Conservation (phyloP, 2,329 filamentous ascomycete genomes). For the Tolypocladium cylindrosporum region DNA sequence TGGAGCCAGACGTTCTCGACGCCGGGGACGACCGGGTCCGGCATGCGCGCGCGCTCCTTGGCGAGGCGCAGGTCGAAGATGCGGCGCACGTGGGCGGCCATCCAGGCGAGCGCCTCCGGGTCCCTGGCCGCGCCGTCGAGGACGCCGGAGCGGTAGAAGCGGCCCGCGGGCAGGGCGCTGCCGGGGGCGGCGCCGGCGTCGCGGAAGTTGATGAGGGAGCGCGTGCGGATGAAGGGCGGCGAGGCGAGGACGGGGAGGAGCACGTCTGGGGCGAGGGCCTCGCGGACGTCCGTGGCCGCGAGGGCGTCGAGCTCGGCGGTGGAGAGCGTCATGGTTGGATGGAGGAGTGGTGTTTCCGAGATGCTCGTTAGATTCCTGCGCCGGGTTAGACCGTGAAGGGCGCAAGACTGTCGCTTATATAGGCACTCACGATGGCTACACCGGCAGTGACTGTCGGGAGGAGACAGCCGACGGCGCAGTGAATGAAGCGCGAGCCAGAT, state of each 20-base stretch:
- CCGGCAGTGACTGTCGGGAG: too few relatives aligned
- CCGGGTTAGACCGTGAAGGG: too few relatives aligned
- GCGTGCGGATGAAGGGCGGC: slow-evolving; percentile 36
- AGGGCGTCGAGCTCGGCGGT: slow-evolving; percentile 23
- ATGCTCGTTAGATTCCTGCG: too few relatives aligned
- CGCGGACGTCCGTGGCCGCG: slow-evolving; percentile 28
- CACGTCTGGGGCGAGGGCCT: slow-evolving; percentile 24
- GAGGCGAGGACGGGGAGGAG: slow-evolving; percentile 25
- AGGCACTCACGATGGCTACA: too few relatives aligned
- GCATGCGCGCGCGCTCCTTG: slow-evolving; percentile 29
- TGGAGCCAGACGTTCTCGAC: slow-evolving; percentile 36
- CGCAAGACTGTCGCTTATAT: too few relatives aligned
- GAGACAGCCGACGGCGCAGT: too few relatives aligned
- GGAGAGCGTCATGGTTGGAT: slow-evolving; percentile 11
- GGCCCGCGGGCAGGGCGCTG: slow-evolving; percentile 28
- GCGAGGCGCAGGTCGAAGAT: slow-evolving; percentile 42
- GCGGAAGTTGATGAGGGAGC: slow-evolving; percentile 40
- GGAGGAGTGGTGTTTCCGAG: too few relatives aligned
- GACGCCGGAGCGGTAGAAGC: slow-evolving; percentile 36
- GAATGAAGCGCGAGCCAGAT: too few relatives aligned
- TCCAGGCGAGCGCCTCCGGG: slow-evolving; percentile 21
- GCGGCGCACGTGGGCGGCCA: slow-evolving; percentile 27
- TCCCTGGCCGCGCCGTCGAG: slow-evolving; percentile 21
- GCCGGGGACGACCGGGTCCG: slow-evolving; percentile 33
- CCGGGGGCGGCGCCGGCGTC: slow-evolving; percentile 36